Evolutionary conservation across 257 asterid genomes (phyloP).

Genomic region (Solanum pinnatisectum): DNA sequence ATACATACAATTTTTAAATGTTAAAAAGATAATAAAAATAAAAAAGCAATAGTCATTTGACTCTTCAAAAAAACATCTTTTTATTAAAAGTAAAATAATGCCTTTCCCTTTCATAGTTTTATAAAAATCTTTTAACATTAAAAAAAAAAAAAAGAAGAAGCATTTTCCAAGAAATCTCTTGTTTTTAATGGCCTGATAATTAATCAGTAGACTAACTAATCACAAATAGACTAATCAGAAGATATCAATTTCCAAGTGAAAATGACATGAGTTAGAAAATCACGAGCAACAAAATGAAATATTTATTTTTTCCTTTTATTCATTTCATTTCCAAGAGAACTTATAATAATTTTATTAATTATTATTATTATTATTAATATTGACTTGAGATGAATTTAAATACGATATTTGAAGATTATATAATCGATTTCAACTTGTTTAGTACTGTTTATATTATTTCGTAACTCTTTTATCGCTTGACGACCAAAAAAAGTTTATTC

Average conservation of each 20-base stretch:
- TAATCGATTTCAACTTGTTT: not conserved
- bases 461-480: not conserved
- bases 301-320: not conserved
- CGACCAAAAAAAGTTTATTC: accelerated
- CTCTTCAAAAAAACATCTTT: not conserved
- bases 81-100: not conserved
- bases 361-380: not conserved
- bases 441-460: not conserved
- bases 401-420: not conserved
- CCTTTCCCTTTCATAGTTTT: not conserved
- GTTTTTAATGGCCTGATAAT: not conserved
- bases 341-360: not conserved
- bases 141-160: not conserved
- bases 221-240: not conserved
- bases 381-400: not conserved
- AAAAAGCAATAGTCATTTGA: not conserved
- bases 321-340: not conserved
- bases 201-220: not conserved
- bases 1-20: not conserved
- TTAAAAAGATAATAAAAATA: not conserved
- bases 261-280: not conserved
- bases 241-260: not conserved
- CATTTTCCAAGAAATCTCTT: not conserved
- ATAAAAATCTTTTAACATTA: not conserved
- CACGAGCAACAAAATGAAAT: not conserved